phyloP scores from a whole-genome alignment of 2,329 filamentous ascomycete genomes.

The Colletotrichum navitas region DNA sequence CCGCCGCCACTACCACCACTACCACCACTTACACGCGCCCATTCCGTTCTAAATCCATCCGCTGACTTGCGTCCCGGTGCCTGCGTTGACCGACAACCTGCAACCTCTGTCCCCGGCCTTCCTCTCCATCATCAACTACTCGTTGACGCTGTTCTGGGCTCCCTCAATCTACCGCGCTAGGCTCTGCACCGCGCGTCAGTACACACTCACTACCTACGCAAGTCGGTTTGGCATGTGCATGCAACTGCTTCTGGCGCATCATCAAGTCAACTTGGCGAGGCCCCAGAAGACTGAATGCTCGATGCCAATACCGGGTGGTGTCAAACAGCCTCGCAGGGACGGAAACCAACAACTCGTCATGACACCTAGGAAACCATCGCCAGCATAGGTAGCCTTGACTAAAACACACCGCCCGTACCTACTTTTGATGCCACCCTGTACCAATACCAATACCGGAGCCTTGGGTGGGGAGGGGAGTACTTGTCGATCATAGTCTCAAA shows the following conservation, averaged over 20 bases:
- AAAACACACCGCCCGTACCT: not conserved
- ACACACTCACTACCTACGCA: not conserved
- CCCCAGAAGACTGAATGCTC: not conserved
- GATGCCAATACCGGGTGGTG: slow-evolving; percentile 1
- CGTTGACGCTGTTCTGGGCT: slow-evolving; percentile 16
- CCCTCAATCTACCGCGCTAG: slow-evolving; percentile 24
- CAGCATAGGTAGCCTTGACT: not conserved
- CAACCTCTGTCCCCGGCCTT: slow-evolving; percentile 8
- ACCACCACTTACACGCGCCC: slow-evolving; percentile 9
- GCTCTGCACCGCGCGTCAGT: slow-evolving; percentile 10
- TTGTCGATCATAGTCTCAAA: slow-evolving; percentile 44
- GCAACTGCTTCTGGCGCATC: not conserved
- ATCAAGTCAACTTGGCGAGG: not conserved
- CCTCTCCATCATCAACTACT: slow-evolving; percentile 11
- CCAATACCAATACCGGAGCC: slow-evolving; percentile 34
- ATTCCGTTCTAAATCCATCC: slow-evolving; percentile 20
- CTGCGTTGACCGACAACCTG: slow-evolving; percentile 12
- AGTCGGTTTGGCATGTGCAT: slow-evolving; percentile 14
- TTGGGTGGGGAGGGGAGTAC: slow-evolving; percentile 45
- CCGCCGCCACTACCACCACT: not conserved
- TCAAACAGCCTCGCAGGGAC: slow-evolving; percentile 5
- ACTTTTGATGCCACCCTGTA: not conserved
- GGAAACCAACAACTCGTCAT: not conserved
- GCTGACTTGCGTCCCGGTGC: slow-evolving; percentile 38
- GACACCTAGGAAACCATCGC: not conserved